Percentiles rank a stretch among this genome's conserved stretches.
Evolutionary conservation across 2,329 filamentous ascomycete species (phyloP).

Genomic region (Cladophialophora chaetospira): DNA sequence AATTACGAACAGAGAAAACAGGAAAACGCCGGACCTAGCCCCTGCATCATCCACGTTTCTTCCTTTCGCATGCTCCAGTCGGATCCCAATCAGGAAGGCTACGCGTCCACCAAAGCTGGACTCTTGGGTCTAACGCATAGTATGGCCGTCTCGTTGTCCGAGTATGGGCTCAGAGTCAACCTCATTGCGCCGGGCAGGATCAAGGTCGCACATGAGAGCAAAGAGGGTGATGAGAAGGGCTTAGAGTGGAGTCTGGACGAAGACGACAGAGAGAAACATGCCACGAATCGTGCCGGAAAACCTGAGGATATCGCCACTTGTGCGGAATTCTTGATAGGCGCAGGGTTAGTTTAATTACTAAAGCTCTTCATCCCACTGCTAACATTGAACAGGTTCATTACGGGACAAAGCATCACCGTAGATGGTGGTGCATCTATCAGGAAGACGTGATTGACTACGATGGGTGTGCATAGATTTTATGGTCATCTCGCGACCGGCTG

Average conservation of each 20-base stretch:
- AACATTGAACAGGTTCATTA: no score
- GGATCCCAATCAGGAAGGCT: constrained; percentile 53
- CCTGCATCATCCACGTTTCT: constrained; percentile 50
- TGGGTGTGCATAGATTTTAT: no score
- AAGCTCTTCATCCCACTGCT: no score
- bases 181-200: constrained; percentile 51
- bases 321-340: constrained; percentile 38
- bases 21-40: constrained; percentile 39
- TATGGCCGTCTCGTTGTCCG: constrained; percentile 41
- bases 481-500: no score
- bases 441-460: no score
- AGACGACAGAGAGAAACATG: constrained; percentile 47
- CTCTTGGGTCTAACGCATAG: constrained; percentile 42
- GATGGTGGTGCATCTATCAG: constrained; percentile 35
- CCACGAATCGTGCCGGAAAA: constrained; percentile 48
- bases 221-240: constrained; percentile 47
- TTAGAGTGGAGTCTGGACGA: constrained; percentile 43
- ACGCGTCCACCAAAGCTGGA: constrained; percentile 47
- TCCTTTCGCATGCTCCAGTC: constrained; percentile 50
- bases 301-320: constrained; percentile 51
- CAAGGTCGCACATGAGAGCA: constrained; percentile 52
- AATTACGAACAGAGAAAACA: no score
- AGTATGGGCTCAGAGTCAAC: constrained; percentile 42
- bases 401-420: constrained; percentile 34
- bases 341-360: no score